Base-by-base conservation (phyloP, 306 rosid species). In the Gastrolobium bilobum region DNA sequence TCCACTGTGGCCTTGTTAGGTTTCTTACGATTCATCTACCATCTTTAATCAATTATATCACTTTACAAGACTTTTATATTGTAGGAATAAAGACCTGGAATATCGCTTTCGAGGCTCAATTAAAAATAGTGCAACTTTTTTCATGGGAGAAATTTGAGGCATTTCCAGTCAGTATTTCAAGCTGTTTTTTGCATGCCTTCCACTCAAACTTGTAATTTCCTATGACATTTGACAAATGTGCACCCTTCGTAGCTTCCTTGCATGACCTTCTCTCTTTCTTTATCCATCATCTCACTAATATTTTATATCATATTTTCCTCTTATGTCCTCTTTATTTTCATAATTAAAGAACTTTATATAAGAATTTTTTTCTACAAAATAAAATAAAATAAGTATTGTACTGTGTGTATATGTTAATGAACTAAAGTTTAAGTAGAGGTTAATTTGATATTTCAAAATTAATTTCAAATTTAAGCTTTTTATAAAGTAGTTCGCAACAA, bases 131-230 rank as follows among this genome's bases (percentile, higher is more conserved):
- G 68, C 73, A 80, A 73, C 80, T 81, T 59, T 62, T 62, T 53
- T 79, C 74, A n/a, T 74, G 3, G 81, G 79, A 75, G 85, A 85
- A 81, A 83, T 69, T 81, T 73, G 65, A 67, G 87, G 87, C 82
- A 67, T 56, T 72, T 52, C 50, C 15, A 79, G 73, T 82, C 86
- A 76, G 58, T 64, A 57, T 83, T 70, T 77, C n/a, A 38, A 31
- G 62, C 57, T 68, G 67, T 68, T 75, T 53, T 69, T 40, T 57
- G 43, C 46, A 63, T 58, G 75, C 39, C 50, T 6, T 80, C 81
- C 75, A 62, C 84, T 63, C 81, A 82, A 58, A 79, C 60, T 58
- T 40, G 35, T 33, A 35, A 43, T 66, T 79, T 43, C 33, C 14
- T 31, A 34, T 73, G 75, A 80, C 82, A 46, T 68, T 60, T 52